Percentiles rank a stretch among this genome's conserved stretches.
Conservation (phyloP, 768 basidiomycete species). For the Suillus cothurnatus region DNA sequence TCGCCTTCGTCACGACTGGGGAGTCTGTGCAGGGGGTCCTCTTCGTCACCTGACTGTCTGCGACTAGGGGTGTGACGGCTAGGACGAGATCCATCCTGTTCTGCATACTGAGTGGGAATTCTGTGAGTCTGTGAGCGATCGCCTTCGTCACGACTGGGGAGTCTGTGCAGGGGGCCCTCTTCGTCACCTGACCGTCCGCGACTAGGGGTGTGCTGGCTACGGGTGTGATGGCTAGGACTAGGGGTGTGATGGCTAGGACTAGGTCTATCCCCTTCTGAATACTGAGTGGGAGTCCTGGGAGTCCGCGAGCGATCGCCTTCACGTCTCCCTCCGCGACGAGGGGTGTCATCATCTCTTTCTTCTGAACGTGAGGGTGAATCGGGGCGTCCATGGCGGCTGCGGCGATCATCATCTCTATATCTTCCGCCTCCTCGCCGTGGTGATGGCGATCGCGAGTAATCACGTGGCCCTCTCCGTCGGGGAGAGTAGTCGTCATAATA, state of each 20-base stretch:
- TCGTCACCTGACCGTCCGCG: too few species aligned
- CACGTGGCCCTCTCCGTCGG: constrained; percentile 6
- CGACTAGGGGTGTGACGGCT: too few species aligned
- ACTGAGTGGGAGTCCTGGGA: background rate
- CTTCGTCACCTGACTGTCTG: too few species aligned
- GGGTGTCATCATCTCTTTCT: constrained; percentile 10
- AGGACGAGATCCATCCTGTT: too few species aligned
- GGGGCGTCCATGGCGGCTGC: background rate
- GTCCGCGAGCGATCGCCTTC: background rate
- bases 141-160: too few species aligned
- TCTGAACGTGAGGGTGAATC: background rate
- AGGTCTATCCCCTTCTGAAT: constrained; percentile 3
- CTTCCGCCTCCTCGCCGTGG: background rate
- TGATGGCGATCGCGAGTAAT: constrained; percentile 4
- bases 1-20: too few species aligned
- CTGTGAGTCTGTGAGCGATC: too few species aligned
- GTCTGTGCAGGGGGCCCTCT: too few species aligned
- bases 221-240: constrained; percentile 1
- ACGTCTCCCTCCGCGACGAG: too few species aligned
- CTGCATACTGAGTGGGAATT: too few species aligned
- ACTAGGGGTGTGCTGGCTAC: constrained; percentile 3
- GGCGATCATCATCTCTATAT: background rate
- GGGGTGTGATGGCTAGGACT: background rate
- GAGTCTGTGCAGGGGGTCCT: too few species aligned
- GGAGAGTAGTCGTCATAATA: constrained; percentile 13